A percentile compares a stretch with the other conserved stretches of the same genome.
Conservation (phyloP, 192 early-diverging fungal species). For the Linnemannia elongata region DNA sequence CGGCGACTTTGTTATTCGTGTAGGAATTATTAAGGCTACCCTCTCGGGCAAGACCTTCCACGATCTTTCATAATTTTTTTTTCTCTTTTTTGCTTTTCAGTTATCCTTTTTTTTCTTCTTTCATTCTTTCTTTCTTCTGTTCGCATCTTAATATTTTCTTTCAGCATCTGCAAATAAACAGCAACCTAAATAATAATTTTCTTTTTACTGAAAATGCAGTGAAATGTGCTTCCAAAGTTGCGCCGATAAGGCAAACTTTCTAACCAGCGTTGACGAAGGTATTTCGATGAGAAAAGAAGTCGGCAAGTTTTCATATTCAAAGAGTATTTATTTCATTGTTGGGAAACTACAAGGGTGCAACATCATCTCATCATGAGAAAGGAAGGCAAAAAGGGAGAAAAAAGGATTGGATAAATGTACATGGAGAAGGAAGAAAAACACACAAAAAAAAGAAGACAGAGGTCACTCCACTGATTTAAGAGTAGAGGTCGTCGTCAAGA, state of each 20-base stretch:
- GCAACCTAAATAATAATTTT: no score
- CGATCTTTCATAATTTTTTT: conserved; percentile 61
- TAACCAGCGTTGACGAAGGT: no score
- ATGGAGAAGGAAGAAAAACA: not conserved
- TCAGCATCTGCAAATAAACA: not conserved
- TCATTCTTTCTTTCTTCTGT: no score
- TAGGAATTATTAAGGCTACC: conserved; percentile 86
- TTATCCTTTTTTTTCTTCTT: conserved; percentile 4
- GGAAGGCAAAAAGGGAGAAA: not conserved
- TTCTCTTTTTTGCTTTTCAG: not conserved
- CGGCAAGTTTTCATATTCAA: not conserved
- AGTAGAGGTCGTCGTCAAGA: conserved; percentile 88
- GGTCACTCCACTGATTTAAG: conserved; percentile 58
- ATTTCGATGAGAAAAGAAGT: no score
- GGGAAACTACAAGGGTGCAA: not conserved
- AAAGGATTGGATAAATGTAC: not conserved
- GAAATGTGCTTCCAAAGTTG: not conserved
- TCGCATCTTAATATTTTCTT: not conserved
- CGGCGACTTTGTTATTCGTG: conserved; percentile 96
- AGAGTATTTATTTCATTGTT: conserved; percentile 3
- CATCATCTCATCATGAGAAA: not conserved
- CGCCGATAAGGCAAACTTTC: no score
- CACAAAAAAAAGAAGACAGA: not conserved
- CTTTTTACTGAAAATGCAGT: no score
- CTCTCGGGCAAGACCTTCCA: conserved; percentile 84